Evolutionary conservation across 495 filamentous ascomycete species (phyloP).

Genomic region (Physcia stellaris): DNA sequence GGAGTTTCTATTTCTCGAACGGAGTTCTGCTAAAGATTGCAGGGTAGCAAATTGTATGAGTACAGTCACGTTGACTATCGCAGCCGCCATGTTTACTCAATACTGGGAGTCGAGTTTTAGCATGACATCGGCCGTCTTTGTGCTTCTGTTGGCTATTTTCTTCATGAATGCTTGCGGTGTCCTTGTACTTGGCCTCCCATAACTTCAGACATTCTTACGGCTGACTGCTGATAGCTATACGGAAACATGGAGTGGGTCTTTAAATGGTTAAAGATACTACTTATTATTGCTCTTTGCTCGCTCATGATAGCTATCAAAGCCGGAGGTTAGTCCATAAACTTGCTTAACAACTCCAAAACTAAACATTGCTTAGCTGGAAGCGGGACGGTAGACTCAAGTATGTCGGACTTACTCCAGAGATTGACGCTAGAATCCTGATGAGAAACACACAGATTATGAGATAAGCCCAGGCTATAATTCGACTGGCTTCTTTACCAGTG

Average conservation of each 20-base stretch:
- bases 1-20: not conserved
- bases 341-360: constrained; percentile 1
- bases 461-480: not conserved
- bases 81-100: not conserved
- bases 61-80: not conserved
- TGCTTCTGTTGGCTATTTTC: constrained; percentile 5
- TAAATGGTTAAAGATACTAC: constrained; percentile 12
- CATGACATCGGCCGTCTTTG: constrained; percentile 5
- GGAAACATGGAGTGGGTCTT: constrained; percentile 11
- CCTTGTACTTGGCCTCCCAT: constrained; percentile 1
- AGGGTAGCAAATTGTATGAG: not conserved
- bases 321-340: not conserved
- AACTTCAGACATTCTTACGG: not conserved
- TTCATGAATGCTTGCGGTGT: constrained; percentile 11
- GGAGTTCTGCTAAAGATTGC: not conserved
- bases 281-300: constrained; percentile 7
- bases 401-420: too few relatives aligned
- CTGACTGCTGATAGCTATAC: not conserved
- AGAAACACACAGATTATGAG: not conserved
- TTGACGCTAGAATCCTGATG: too few relatives aligned
- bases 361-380: constrained; percentile 4
- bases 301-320: constrained; percentile 8
- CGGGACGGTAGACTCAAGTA: too few relatives aligned
- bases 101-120: constrained; percentile 1
- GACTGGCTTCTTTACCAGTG: not conserved